phyloP scores from a whole-genome alignment of 345 rosid genomes.

The Citrus australasica region DNA sequence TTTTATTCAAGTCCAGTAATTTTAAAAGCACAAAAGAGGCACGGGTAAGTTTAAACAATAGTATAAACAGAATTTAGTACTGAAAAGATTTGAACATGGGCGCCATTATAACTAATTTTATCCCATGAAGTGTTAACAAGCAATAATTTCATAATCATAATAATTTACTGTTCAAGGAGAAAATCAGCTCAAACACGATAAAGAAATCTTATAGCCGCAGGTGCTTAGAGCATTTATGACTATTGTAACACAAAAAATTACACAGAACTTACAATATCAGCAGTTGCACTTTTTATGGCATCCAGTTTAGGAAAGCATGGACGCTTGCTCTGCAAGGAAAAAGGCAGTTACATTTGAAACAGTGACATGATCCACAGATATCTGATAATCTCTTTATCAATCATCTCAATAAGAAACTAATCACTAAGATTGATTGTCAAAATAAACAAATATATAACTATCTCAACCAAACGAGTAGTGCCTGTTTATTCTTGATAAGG shows the following conservation, averaged over 20 bases:
- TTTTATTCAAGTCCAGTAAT: background rate
- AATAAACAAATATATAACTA: background rate
- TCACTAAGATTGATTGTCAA: background rate
- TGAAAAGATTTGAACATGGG: background rate
- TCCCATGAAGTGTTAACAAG: background rate
- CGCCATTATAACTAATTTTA: background rate
- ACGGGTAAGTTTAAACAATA: background rate
- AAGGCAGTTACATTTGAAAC: slow-evolving; percentile 17
- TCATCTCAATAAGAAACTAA: background rate
- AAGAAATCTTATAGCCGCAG: background rate
- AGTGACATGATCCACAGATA: background rate
- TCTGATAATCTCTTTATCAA: background rate
- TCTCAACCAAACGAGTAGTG: background rate
- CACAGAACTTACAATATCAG: slow-evolving; percentile 72
- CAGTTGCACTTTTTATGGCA: slow-evolving; percentile 86
- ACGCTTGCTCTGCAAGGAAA: slow-evolving; percentile 64
- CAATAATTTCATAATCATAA: background rate
- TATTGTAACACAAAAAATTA: background rate
- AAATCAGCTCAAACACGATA: background rate
- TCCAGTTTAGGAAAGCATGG: slow-evolving; percentile 81
- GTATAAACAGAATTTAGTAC: background rate
- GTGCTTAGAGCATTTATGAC: background rate
- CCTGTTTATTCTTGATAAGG: background rate
- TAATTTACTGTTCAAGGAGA: background rate
- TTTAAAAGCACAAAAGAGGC: background rate